Evolutionary conservation across 305 asterid genomes (phyloP).

Genomic region (Fraxinus platypoda): DNA sequence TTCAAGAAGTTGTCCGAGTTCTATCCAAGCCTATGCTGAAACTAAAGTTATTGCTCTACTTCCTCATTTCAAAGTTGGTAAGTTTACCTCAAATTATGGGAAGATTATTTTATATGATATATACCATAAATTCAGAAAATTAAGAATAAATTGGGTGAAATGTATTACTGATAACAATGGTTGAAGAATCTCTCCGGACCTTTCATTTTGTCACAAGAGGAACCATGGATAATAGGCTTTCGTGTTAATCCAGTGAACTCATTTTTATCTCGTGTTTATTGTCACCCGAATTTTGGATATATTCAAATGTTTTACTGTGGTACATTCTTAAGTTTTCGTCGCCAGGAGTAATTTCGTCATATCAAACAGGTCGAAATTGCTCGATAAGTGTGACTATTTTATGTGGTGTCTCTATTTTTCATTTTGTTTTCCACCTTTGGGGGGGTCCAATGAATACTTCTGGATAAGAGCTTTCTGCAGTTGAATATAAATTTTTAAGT

Average conservation of each 20-base stretch:
- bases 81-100: not conserved
- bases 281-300: not conserved
- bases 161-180: not conserved
- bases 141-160: not conserved
- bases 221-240: not conserved
- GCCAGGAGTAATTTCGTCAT: not conserved
- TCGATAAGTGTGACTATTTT: not conserved
- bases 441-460: not conserved
- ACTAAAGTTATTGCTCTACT: not conserved
- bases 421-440: not conserved
- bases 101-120: not conserved
- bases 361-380: not conserved
- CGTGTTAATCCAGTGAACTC: not conserved
- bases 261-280: not conserved
- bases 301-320: not conserved
- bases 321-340: not conserved
- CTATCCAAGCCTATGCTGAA: constrained; percentile 74
- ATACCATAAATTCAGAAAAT: not conserved
- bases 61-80: not conserved
- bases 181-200: not conserved
- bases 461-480: not conserved
- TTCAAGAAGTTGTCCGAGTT: constrained; percentile 63
- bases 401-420: not conserved
- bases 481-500: not conserved
- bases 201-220: not conserved